Conservation (phyloP, 1,284 basidiomycete genomes). For the Phellopilus nigrolimitatus region DNA sequence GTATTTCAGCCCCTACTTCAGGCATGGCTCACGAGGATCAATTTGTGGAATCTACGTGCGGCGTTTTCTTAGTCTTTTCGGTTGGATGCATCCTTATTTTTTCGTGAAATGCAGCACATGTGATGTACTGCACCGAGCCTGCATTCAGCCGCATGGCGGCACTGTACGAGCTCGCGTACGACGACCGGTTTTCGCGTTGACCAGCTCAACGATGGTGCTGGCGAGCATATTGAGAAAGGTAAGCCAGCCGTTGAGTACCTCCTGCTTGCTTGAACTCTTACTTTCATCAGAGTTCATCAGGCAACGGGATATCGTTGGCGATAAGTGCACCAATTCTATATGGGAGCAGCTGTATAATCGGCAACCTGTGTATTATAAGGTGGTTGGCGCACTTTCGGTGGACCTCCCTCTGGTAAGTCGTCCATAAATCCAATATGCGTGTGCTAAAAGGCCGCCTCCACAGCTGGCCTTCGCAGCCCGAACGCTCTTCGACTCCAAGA, state of each 20-base stretch:
- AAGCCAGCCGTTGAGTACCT: neutral
- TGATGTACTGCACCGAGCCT: slow-evolving; percentile 5
- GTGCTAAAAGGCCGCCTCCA: neutral
- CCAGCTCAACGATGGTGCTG: slow-evolving; percentile 9
- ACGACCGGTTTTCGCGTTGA: slow-evolving; percentile 1
- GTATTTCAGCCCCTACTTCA: neutral
- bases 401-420: neutral
- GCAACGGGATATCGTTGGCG: neutral
- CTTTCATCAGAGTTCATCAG: slow-evolving; percentile 5
- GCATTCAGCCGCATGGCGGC: slow-evolving; percentile 7
- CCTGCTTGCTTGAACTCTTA: neutral
- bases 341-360: neutral
- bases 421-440: neutral
- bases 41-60: neutral
- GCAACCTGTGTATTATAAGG: too few relatives aligned
- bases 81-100: neutral
- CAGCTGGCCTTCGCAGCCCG: neutral
- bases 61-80: neutral
- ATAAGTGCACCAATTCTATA: neutral
- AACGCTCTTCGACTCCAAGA: neutral
- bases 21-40: neutral
- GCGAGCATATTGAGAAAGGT: slow-evolving; percentile 1
- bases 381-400: neutral
- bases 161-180: slow-evolving; percentile 1
- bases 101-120: slow-evolving; percentile 1